Conservation (phyloP, 352 stramenopile species). For the Pythium plurisporium region DNA sequence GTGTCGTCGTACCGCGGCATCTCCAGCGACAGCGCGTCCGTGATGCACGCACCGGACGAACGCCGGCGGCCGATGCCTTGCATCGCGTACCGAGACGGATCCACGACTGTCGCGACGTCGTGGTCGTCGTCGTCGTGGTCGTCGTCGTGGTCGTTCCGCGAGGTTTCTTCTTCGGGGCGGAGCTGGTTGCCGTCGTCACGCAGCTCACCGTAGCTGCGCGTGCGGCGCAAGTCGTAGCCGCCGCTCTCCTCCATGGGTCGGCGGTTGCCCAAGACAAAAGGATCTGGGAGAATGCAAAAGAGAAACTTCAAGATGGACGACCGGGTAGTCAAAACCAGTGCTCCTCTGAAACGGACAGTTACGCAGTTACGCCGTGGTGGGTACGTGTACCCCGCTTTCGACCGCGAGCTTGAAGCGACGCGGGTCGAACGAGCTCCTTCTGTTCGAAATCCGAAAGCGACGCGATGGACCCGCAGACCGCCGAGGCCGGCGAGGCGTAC, state of each 20-base stretch:
- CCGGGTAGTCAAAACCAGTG: slow-evolving; percentile 17
- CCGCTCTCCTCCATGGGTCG: background rate
- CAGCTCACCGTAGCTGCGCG: slow-evolving; percentile 40
- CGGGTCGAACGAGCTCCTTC: no score
- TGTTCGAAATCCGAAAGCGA: background rate
- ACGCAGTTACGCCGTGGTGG: background rate
- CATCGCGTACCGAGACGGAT: no score
- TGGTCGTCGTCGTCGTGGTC: background rate
- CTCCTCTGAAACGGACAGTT: background rate
- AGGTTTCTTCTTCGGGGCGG: slow-evolving; percentile 18
- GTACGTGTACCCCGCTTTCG: background rate
- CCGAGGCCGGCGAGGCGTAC: slow-evolving; percentile 80
- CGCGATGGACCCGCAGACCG: slow-evolving; percentile 62
- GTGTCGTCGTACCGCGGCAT: slow-evolving; percentile 29
- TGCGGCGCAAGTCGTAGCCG: slow-evolving; percentile 31
- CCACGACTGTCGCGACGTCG: background rate
- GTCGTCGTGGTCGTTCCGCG: background rate
- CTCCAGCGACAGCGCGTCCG: slow-evolving; percentile 45
- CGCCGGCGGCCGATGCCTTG: slow-evolving; percentile 9
- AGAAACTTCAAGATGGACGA: slow-evolving; percentile 23
- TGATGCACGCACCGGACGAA: slow-evolving; percentile 19
- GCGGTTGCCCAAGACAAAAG: no score
- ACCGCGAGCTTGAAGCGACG: slow-evolving; percentile 10
- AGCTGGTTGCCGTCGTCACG: slow-evolving; percentile 28
- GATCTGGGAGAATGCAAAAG: no score